phyloP scores from a whole-genome alignment of 2,329 filamentous ascomycete species.

The Nectriaceae sp. region DNA sequence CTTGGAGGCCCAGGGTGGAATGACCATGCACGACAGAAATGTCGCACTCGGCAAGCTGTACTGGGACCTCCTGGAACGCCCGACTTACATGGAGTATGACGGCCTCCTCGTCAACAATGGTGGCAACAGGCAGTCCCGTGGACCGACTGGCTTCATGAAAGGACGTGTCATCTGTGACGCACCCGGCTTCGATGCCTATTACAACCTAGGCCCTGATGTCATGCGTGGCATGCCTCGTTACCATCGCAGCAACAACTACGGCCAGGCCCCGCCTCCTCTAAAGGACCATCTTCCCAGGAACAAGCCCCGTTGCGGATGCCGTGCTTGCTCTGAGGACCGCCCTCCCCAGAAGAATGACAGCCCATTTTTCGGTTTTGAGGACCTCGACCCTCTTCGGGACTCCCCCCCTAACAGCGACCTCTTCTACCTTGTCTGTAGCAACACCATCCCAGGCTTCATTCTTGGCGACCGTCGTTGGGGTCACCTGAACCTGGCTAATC shows the following conservation, averaged over 20 bases:
- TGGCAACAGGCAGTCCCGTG: slow-evolving; percentile 27
- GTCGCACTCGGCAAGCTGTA: slow-evolving; percentile 45
- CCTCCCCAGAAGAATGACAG: slow-evolving; percentile 26
- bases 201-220: slow-evolving; percentile 26
- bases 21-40: slow-evolving; percentile 38
- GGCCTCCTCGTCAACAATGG: slow-evolving; percentile 40
- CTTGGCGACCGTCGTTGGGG: slow-evolving; percentile 48
- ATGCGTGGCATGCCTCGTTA: slow-evolving; percentile 16
- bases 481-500: slow-evolving; percentile 40
- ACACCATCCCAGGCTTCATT: slow-evolving; percentile 49
- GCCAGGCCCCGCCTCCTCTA: slow-evolving; percentile 12
- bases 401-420: slow-evolving; percentile 41
- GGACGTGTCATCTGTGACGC: slow-evolving; percentile 47
- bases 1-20: slow-evolving; percentile 31
- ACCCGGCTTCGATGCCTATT: slow-evolving; percentile 42
- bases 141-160: slow-evolving; percentile 38
- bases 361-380: slow-evolving; percentile 42
- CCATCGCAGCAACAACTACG: slow-evolving; percentile 12
- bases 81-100: slow-evolving; percentile 49
- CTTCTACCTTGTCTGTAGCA: slow-evolving; percentile 46
- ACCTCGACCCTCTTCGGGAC: slow-evolving; percentile 38
- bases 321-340: slow-evolving; percentile 32
- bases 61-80: slow-evolving; percentile 49
- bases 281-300: slow-evolving; percentile 44
- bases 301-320: slow-evolving; percentile 44